Base-by-base conservation (phyloP, 805 yeast species). In the Wilhelminamyces savonicus region DNA sequence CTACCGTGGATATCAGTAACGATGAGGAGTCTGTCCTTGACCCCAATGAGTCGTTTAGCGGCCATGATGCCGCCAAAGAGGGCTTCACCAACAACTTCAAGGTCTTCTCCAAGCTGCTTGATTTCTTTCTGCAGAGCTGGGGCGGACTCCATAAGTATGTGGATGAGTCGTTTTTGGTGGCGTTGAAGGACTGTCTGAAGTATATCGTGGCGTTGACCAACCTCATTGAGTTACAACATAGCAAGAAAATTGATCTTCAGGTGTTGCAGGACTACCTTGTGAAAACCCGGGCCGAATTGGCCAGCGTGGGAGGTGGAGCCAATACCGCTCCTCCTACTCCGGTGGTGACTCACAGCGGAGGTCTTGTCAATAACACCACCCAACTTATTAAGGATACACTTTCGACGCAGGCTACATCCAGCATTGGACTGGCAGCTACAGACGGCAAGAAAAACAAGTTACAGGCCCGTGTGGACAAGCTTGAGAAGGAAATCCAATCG, bases 241-340 rank as follows among this genome's bases (percentile, higher is more conserved):
- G 86, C 50, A 88, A 88, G 53, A 88, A 84, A 44, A 73, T 90
- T 16, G 98, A 90, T 52, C 79, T 81, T 47, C 97, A 92, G 50
- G 94, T 83, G 29, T 63, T 90, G 25, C 73, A 76, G 23, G 94
- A 82, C 31, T 90, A 90, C 56, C 61, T 87, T 32, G 66, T 69
- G 23, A 82, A 84, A 46, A 77, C 94, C 0, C 67, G 72, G 28
- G 60, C 62, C 23, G 97, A 90, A 42, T 76, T 77, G 42, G 71
- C 36, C 20, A 26, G 18, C 10, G 21, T 41, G 12, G 62, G 76
- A 8, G 74, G 74, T 4, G 75, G 78, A 20, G 62, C 68, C 7
- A 28, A 26, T 13, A 34, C 16, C 8, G 43, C 52, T 4, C 62
- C 67, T 3, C 64, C 63, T 3, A 52, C 45, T 16, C 65, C 66